Percentiles rank a stretch among this genome's conserved stretches.
Conservation (phyloP, 192 early-diverging fungal species). For the Cladochytrium replicatum region DNA sequence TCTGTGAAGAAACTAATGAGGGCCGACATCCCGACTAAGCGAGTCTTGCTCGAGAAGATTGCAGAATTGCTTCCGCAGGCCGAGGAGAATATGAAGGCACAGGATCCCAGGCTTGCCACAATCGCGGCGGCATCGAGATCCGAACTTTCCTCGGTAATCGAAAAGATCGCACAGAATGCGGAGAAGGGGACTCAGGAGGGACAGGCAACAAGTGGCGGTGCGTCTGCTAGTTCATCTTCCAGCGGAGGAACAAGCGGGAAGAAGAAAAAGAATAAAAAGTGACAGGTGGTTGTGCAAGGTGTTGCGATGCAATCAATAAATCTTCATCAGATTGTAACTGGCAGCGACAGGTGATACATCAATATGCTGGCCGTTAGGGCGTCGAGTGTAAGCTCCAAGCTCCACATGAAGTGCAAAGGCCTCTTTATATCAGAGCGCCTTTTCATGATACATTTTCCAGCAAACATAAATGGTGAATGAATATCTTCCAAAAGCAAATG, state of each 20-base stretch:
- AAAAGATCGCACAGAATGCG: constrained; percentile 13
- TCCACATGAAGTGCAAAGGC: too few relatives aligned
- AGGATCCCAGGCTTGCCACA: constrained; percentile 9
- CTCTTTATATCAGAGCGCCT: too few relatives aligned
- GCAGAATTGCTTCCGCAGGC: constrained; percentile 10
- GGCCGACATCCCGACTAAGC: constrained; percentile 12
- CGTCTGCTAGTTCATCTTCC: too few relatives aligned
- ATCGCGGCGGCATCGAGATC: constrained; percentile 23
- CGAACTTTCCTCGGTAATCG: constrained; percentile 8
- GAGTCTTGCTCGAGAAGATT: constrained; percentile 17
- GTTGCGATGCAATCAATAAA: too few relatives aligned
- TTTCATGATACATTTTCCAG: too few relatives aligned
- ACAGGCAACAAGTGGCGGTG: neutral
- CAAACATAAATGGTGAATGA: too few relatives aligned
- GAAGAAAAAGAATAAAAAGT: constrained; percentile 24
- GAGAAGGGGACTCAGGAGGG: neutral
- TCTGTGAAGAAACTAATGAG: constrained; percentile 8
- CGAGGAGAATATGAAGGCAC: constrained; percentile 11
- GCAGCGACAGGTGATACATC: too few relatives aligned
- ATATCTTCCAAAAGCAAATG: neutral
- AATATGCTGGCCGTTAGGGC: too few relatives aligned
- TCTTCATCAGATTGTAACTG: too few relatives aligned
- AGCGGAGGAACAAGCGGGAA: too few relatives aligned
- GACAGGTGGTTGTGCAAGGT: too few relatives aligned
- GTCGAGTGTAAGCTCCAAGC: too few relatives aligned